Conservation (phyloP, 495 filamentous ascomycete species). For the Podospora didyma region DNA sequence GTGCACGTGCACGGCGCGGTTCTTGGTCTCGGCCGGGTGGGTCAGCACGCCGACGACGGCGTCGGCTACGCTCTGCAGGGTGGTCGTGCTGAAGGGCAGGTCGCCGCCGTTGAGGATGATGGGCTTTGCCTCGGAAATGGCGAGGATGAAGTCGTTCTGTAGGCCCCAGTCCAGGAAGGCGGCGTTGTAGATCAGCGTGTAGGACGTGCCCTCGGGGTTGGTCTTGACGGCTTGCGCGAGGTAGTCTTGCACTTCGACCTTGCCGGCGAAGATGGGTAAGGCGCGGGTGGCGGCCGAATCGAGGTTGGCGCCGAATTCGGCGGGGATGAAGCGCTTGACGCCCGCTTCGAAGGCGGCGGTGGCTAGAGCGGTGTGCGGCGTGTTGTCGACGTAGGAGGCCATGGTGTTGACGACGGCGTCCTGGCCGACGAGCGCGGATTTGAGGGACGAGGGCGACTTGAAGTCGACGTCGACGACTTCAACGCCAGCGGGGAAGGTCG, state of each 20-base stretch:
- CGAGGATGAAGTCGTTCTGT: not conserved
- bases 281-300: conserved; percentile 25
- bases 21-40: not conserved
- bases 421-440: conserved; percentile 37
- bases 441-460: conserved; percentile 42
- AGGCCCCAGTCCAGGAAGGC: conserved; percentile 26
- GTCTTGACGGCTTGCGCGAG: conserved; percentile 34
- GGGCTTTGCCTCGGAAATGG: not conserved
- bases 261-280: conserved; percentile 43
- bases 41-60: not conserved
- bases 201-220: conserved; percentile 34
- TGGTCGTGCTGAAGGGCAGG: not conserved
- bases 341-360: conserved; percentile 48
- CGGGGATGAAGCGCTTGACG: conserved; percentile 52
- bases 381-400: conserved; percentile 5
- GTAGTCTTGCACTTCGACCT: conserved; percentile 38
- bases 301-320: conserved; percentile 51
- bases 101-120: not conserved
- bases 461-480: conserved; percentile 46
- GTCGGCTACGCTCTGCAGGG: not conserved
- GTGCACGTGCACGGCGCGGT: not conserved
- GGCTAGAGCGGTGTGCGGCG: conserved; percentile 37
- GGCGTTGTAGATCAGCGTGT: conserved; percentile 41
- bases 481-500: conserved; percentile 28
- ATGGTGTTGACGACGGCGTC: conserved; percentile 45